phyloP scores from a whole-genome alignment of 2,329 filamentous ascomycete species.

The Neonectria hederae region DNA sequence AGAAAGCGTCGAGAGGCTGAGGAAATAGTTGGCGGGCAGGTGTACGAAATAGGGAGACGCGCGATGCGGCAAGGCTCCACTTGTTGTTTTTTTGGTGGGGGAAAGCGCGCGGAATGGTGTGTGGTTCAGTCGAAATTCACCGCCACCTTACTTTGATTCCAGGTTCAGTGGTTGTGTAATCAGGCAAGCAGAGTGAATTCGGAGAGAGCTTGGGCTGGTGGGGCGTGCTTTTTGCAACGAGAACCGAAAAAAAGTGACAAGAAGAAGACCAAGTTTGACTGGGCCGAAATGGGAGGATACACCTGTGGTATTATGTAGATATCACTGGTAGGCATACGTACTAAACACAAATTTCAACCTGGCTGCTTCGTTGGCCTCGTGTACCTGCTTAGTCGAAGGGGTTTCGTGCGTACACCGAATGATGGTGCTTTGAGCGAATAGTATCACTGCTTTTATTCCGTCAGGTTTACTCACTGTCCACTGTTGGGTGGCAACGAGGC shows the following conservation, averaged over 20 bases:
- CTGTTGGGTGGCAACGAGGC: constrained; percentile 13
- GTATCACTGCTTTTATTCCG: background rate
- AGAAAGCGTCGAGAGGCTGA: constrained; percentile 28
- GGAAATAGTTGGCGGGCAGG: constrained; percentile 3
- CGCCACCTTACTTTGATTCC: constrained; percentile 9
- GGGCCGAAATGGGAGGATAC: background rate
- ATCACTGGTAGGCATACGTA: background rate
- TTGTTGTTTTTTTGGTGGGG: constrained; percentile 24
- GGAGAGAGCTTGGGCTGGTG: background rate
- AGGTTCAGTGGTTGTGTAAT: background rate
- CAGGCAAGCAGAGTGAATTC: background rate
- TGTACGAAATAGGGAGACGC: constrained; percentile 14
- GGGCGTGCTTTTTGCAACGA: background rate
- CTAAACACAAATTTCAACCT: background rate
- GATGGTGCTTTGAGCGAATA: background rate
- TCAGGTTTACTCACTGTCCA: constrained; percentile 7
- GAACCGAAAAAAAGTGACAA: background rate
- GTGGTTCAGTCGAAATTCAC: constrained; percentile 16
- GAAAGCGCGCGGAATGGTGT: background rate
- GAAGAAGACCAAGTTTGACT: constrained; percentile 1
- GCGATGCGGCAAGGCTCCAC: constrained; percentile 29
- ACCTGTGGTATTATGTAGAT: constrained; percentile 1
- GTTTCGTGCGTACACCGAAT: background rate
- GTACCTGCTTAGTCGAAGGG: constrained; percentile 4
- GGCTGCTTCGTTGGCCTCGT: constrained; percentile 14